These are phyloP conservation scores for Russula sp. DNA, from an alignment of 768 basidiomycete genomes.

Conservation along the genomic window DNA sequence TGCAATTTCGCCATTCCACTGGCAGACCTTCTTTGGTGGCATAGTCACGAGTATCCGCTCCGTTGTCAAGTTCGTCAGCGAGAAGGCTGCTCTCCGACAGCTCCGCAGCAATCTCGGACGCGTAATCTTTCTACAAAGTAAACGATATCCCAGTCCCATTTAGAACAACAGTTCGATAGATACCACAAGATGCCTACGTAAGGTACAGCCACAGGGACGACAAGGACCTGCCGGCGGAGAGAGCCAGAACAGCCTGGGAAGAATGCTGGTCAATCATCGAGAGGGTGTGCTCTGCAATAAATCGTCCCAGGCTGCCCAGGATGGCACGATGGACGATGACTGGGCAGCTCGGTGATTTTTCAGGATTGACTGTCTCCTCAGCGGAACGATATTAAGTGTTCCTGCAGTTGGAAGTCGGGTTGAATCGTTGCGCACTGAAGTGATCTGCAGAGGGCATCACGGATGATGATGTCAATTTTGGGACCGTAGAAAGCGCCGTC, in stretches of 20 bases:
- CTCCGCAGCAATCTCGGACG: constrained; percentile 66
- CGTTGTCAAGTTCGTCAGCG: constrained; percentile 81
- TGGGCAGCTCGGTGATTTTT: constrained; percentile 61
- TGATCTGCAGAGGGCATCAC: constrained; percentile 84
- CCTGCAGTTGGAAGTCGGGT: constrained; percentile 97
- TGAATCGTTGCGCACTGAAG: constrained; percentile 99
- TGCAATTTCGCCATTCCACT: constrained; percentile 80
- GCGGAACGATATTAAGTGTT: constrained; percentile 88
- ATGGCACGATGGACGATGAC: constrained; percentile 36
- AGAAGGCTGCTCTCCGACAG: constrained; percentile 69
- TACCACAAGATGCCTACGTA: constrained; percentile 54
- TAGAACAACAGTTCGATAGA: too few species aligned
- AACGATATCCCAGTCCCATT: too few species aligned
- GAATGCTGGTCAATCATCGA: background rate
- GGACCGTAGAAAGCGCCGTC: too few species aligned
- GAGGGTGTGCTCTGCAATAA: constrained; percentile 80
- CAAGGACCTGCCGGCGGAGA: constrained; percentile 90
- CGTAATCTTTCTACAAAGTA: constrained; percentile 29
- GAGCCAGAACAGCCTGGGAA: constrained; percentile 90
- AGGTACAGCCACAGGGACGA: constrained; percentile 87
- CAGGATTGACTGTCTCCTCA: constrained; percentile 56
- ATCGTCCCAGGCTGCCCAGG: constrained; percentile 43
- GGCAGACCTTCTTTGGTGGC: constrained; percentile 89
- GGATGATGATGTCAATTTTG: constrained; percentile 41
- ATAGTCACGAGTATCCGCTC: constrained; percentile 57